These are phyloP conservation scores for Orbilia brochopaga DNA, from an alignment of 2,329 filamentous ascomycete species.

Conservation along the genomic window DNA sequence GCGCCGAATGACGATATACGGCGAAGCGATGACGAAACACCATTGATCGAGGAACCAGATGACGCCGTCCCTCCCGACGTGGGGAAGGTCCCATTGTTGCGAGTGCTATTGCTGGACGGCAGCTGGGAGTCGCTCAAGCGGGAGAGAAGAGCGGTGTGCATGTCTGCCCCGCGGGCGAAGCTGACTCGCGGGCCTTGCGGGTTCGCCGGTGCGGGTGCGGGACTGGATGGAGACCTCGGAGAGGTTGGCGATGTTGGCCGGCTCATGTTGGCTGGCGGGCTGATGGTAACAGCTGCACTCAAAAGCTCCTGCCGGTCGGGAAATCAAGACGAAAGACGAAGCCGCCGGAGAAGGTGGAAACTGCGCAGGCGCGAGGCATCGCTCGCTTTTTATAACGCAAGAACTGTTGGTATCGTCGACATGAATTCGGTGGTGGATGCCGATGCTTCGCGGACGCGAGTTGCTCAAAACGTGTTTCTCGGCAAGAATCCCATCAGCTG, in stretches of 20 bases:
- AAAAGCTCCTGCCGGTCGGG: too few species aligned
- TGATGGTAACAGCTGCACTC: too few species aligned
- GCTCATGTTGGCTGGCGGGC: constrained; percentile 22
- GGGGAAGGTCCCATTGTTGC: constrained; percentile 78
- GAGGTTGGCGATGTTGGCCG: constrained; percentile 20
- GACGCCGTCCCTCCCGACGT: constrained; percentile 68
- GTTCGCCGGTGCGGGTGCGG: constrained; percentile 29
- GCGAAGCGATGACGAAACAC: constrained; percentile 56
- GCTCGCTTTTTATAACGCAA: not conserved
- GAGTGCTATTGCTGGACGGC: constrained; percentile 60
- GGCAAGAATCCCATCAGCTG: not conserved
- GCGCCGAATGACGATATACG: constrained; percentile 56
- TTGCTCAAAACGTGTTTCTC: not conserved
- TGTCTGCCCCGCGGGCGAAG: constrained; percentile 35
- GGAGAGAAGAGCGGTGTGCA: constrained; percentile 45
- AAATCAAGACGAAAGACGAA: not conserved
- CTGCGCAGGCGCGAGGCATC: not conserved
- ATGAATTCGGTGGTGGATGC: not conserved
- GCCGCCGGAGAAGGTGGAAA: not conserved
- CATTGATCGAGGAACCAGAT: constrained; percentile 56
- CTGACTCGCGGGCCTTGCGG: constrained; percentile 18
- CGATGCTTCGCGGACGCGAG: not conserved
- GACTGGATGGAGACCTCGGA: constrained; percentile 36
- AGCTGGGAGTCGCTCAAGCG: constrained; percentile 44
- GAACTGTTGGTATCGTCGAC: not conserved